Base-by-base conservation (phyloP, 495 filamentous ascomycete species). In the Penicilliopsis zonata region DNA sequence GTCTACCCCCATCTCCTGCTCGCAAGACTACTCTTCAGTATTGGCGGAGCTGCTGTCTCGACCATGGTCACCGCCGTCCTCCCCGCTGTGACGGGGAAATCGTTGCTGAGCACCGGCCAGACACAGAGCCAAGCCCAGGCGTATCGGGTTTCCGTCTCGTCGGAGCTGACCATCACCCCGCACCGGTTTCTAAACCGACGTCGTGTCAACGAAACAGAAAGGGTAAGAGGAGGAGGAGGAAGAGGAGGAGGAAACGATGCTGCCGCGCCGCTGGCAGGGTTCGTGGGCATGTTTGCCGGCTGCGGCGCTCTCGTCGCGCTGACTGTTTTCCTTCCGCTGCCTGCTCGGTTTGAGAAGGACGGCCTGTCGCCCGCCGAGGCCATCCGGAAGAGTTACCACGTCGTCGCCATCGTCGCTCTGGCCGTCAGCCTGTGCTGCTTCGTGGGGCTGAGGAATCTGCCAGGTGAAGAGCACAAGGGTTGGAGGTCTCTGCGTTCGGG, bases 41-140 rank as follows among this genome's bases (percentile, higher is more conserved):
- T 95, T 9, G 90, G 90, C 8, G 90, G 82, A 3, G 81, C 88
- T 9, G 92, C 90, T 9, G 80, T 83, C 52, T 84, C 86, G 16
- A 96, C 92, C 2, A 99, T 99, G 90, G 90, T 99, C 18, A 95
- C 92, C 4, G 90, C 90, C 1, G 82, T 92, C 16, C 65, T 96
- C 12, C 92, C 90, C 1, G 78, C 81, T 4, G 82, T 98, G 50
- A 86, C 84, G 12, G 68, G 49, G 47, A 66, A 31, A 46, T 40
- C 35, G 24, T 40, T 31, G 34, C n/a, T n/a, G n/a, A n/a, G n/a
- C n/a, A n/a, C n/a, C n/a, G n/a, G n/a, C n/a, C n/a, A n/a, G n/a
- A n/a, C n/a, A n/a, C n/a, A n/a, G n/a, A n/a, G n/a, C n/a, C 46
- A 23, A 17, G 31, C 28, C 2, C 32, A 37, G 30, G 31, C 33